These are phyloP conservation scores for Coniosporium tulheliwenetii DNA, from an alignment of 2,329 filamentous ascomycete genomes.

Conservation along the genomic window DNA sequence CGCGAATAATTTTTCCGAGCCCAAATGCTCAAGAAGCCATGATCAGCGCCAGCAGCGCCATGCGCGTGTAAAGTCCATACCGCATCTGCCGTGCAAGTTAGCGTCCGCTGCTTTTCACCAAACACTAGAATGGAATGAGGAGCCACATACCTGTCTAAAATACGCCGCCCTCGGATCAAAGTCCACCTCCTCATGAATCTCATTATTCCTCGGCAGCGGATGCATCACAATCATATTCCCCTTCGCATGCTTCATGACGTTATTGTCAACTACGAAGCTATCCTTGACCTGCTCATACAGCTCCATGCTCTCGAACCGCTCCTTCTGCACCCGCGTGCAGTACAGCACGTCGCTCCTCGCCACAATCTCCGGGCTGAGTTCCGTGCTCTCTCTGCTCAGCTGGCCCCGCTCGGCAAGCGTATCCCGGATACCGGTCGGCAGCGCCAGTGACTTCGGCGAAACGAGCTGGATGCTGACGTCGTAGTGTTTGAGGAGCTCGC, in stretches of 20 bases:
- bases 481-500: constrained; percentile 90
- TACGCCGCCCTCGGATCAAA: constrained; percentile 95
- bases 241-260: constrained; percentile 82
- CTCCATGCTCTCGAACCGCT: constrained; percentile 69
- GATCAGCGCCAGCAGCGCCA: constrained; percentile 90
- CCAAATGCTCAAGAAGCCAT: constrained; percentile 41
- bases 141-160: constrained; percentile 82
- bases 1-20: not conserved
- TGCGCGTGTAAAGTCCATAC: constrained; percentile 94
- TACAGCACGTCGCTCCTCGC: constrained; percentile 83
- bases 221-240: constrained; percentile 88
- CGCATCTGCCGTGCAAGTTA: constrained; percentile 53
- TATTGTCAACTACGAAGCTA: constrained; percentile 78
- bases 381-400: constrained; percentile 58
- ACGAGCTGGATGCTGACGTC: constrained; percentile 89
- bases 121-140: not conserved
- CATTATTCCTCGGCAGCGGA: constrained; percentile 81
- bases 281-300: constrained; percentile 83
- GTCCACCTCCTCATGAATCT: constrained; percentile 91
- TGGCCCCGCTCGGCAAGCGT: constrained; percentile 60
- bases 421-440: constrained; percentile 61
- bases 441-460: constrained; percentile 59
- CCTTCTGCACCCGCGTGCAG: constrained; percentile 92
- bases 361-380: constrained; percentile 75
- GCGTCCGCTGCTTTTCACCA: constrained; percentile 2